Conservation (phyloP, 1,284 basidiomycete genomes). For the Porphyrellus sp. region DNA sequence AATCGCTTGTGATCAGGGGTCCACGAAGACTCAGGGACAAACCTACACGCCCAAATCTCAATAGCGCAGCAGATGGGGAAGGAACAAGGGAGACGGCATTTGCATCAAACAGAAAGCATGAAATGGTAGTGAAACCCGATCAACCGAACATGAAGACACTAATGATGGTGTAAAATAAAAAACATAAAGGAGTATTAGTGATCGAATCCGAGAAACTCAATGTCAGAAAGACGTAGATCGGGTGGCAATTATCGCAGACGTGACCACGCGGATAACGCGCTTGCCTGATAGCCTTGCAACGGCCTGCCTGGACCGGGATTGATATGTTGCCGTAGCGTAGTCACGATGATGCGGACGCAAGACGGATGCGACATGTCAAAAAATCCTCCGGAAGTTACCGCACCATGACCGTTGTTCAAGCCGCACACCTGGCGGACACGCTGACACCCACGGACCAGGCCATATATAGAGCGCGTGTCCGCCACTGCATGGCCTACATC, state of each 20-base stretch:
- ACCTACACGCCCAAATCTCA: slow-evolving; percentile 5
- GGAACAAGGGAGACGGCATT: not conserved
- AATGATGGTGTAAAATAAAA: slow-evolving; percentile 9
- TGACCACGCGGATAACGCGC: slow-evolving; percentile 24
- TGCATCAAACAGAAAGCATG: slow-evolving; percentile 2
- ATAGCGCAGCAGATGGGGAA: slow-evolving; percentile 6
- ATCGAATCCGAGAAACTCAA: slow-evolving; percentile 8
- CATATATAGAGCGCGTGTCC: slow-evolving; percentile 20
- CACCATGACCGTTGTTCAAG: slow-evolving; percentile 15
- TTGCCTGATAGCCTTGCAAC: slow-evolving; percentile 17
- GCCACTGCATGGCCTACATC: slow-evolving; percentile 21
- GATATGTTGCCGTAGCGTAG: slow-evolving; percentile 13
- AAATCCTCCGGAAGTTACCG: slow-evolving; percentile 28
- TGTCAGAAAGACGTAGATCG: slow-evolving; percentile 12
- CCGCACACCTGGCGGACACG: slow-evolving; percentile 16
- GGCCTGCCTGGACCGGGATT: slow-evolving; percentile 9
- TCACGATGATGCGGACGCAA: slow-evolving; percentile 22
- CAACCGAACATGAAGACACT: slow-evolving; percentile 11
- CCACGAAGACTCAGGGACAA: slow-evolving; percentile 8
- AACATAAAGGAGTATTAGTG: slow-evolving; percentile 1
- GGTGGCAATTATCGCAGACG: slow-evolving; percentile 6
- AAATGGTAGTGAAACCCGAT: slow-evolving; percentile 2
- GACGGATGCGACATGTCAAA: slow-evolving; percentile 19
- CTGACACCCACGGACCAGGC: slow-evolving; percentile 15
- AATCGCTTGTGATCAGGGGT: slow-evolving; percentile 20